phyloP scores from a whole-genome alignment of 2,329 filamentous ascomycete genomes.

The Penicillium sp. region DNA sequence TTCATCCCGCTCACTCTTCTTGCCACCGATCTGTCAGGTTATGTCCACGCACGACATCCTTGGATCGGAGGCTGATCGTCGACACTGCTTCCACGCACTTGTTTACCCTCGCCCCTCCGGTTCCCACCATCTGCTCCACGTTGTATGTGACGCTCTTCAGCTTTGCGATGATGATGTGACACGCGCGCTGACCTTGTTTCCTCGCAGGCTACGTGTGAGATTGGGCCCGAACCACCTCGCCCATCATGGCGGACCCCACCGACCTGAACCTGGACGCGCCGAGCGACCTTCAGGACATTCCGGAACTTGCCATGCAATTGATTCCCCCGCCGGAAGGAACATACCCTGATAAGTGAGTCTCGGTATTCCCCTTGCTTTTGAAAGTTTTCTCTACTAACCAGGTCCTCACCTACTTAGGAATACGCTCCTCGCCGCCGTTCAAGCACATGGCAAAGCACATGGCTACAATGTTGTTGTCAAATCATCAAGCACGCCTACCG shows the following conservation, averaged over 20 bases:
- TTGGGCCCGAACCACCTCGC: slow-evolving; percentile 17
- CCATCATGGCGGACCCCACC: slow-evolving; percentile 41
- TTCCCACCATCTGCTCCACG: slow-evolving; percentile 11
- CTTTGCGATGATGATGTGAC: slow-evolving; percentile 21
- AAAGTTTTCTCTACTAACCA: slow-evolving; percentile 2
- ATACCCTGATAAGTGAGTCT: slow-evolving; percentile 43
- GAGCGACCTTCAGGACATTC: slow-evolving; percentile 47
- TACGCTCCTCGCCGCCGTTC: slow-evolving; percentile 40
- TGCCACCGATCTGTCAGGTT: slow-evolving; percentile 15
- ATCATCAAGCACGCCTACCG: slow-evolving; percentile 46
- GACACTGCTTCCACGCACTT: slow-evolving; percentile 43
- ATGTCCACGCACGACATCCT: slow-evolving; percentile 40
- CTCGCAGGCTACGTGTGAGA: slow-evolving; percentile 11
- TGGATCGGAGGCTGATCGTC: slow-evolving; percentile 19
- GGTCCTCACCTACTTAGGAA: slow-evolving; percentile 22
- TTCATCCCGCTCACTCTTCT: slow-evolving; percentile 1
- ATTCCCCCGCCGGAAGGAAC: slow-evolving; percentile 44
- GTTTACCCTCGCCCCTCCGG: slow-evolving; percentile 20
- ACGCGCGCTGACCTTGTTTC: slow-evolving; percentile 15
- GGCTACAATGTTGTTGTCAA: slow-evolving; percentile 48
- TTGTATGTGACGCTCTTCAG: neutral
- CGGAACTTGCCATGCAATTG: slow-evolving; percentile 43
- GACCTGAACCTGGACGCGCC: slow-evolving; percentile 47
- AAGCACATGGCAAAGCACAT: slow-evolving; percentile 43
- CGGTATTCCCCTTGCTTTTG: neutral